A percentile compares a stretch with the other conserved stretches of the same genome.
These are phyloP conservation scores for Gossypium arboreum DNA, from an alignment of 345 rosid genomes.

Conservation along the genomic window DNA sequence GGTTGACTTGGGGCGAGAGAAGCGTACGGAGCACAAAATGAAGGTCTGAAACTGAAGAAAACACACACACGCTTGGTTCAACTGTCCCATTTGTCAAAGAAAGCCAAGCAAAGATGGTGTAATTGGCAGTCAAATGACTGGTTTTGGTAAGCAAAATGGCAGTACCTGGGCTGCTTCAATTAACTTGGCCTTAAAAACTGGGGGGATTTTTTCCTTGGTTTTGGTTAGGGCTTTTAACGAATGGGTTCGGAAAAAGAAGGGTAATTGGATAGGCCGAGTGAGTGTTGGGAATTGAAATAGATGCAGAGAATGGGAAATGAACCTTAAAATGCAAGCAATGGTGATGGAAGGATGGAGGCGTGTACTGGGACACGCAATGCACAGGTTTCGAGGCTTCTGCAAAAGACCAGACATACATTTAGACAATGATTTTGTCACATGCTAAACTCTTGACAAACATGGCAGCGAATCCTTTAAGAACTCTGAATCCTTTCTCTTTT, in stretches of 20 bases:
- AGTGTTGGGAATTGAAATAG: background rate
- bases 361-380: conserved; percentile 20
- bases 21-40: background rate
- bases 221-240: background rate
- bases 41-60: background rate
- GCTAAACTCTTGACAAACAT: background rate
- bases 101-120: background rate
- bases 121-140: background rate
- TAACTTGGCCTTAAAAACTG: background rate
- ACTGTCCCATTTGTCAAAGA: background rate
- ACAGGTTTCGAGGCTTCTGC: conserved; percentile 17
- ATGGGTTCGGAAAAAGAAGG: background rate
- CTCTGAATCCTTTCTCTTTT: background rate
- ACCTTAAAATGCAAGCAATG: conserved; percentile 32
- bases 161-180: background rate
- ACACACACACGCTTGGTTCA: background rate
- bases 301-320: conserved; percentile 2
- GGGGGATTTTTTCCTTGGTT: background rate
- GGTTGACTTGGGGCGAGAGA: conserved; percentile 4
- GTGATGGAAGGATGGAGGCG: background rate
- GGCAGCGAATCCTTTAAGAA: conserved; percentile 1
- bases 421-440: conserved; percentile 15
- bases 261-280: background rate
- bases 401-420: background rate
- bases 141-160: background rate